phyloP scores from a whole-genome alignment of 306 rosid genomes.

The Cucumis melo region DNA sequence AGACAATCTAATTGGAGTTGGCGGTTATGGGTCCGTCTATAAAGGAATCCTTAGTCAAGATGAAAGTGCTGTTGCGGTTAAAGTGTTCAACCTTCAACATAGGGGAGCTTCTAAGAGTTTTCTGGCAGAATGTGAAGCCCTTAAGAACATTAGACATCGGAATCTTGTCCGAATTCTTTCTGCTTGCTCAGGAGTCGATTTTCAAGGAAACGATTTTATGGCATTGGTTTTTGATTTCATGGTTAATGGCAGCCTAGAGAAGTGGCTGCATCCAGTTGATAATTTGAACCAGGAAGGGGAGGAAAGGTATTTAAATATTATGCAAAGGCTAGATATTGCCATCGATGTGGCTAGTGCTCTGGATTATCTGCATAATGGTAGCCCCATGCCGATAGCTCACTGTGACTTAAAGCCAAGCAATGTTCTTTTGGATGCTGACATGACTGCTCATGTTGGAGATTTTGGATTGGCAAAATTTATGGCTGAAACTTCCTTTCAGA shows the following conservation, averaged over 20 bases:
- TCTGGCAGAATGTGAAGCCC: slow-evolving; percentile 16
- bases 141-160: slow-evolving; percentile 8
- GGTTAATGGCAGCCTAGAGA: slow-evolving; percentile 54
- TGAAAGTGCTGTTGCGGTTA: slow-evolving; percentile 10
- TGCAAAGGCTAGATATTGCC: slow-evolving; percentile 13
- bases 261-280: slow-evolving; percentile 33
- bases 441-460: slow-evolving; percentile 11
- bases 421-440: slow-evolving; percentile 4
- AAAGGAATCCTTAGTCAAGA: slow-evolving; percentile 6
- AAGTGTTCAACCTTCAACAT: slow-evolving; percentile 13
- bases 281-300: slow-evolving; percentile 1
- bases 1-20: slow-evolving; percentile 18
- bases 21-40: slow-evolving; percentile 20
- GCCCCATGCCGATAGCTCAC: slow-evolving; percentile 5
- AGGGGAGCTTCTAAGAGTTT: slow-evolving; percentile 11
- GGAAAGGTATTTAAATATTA: background rate
- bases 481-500: background rate
- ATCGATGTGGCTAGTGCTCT: slow-evolving; percentile 28
- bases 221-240: slow-evolving; percentile 55
- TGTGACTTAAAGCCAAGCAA: slow-evolving; percentile 14
- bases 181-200: slow-evolving; percentile 6
- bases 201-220: slow-evolving; percentile 40
- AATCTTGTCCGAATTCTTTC: slow-evolving; percentile 11
- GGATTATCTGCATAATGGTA: slow-evolving; percentile 8
- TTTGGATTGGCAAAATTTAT: slow-evolving; percentile 9